phyloP scores from a whole-genome alignment of 768 basidiomycete genomes.

The Phylloporus sp. region DNA sequence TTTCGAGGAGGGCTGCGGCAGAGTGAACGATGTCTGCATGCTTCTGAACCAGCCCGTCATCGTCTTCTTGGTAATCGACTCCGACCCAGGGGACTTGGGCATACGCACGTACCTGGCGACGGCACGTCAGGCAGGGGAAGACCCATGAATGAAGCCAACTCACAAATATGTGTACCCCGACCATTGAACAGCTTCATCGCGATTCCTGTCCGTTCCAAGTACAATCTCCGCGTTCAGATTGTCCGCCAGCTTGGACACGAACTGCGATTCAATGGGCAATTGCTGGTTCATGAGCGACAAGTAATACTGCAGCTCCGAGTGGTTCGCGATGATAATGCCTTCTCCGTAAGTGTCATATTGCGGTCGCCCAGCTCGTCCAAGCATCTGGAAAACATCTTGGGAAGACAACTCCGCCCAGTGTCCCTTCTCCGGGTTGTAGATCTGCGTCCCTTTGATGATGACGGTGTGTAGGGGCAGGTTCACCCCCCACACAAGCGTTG shows the following conservation, averaged over 20 bases:
- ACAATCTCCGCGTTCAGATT: slow-evolving; percentile 98
- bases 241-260: slow-evolving; percentile 84
- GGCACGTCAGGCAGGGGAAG: slow-evolving; percentile 4
- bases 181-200: slow-evolving; percentile 98
- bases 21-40: slow-evolving; percentile 91
- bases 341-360: no score
- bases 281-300: no score
- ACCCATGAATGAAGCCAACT: slow-evolving; percentile 21
- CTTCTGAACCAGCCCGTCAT: slow-evolving; percentile 80
- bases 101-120: slow-evolving; percentile 81
- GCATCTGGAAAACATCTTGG: no score
- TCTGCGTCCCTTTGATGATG: no score
- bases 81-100: slow-evolving; percentile 86
- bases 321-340: no score
- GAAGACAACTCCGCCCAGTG: no score
- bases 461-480: no score
- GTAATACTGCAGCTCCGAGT: no score
- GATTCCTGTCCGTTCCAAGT: slow-evolving; percentile 87
- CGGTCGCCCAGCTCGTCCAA: no score
- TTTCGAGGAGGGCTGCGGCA: slow-evolving; percentile 89
- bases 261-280: slow-evolving; percentile 96
- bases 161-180: slow-evolving; percentile 91
- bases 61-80: slow-evolving; percentile 87
- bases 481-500: no score
- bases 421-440: no score